Percentiles rank a stretch among this genome's conserved stretches.
Conservation (phyloP, 1,284 basidiomycete genomes). For the Leccinum huronense region DNA sequence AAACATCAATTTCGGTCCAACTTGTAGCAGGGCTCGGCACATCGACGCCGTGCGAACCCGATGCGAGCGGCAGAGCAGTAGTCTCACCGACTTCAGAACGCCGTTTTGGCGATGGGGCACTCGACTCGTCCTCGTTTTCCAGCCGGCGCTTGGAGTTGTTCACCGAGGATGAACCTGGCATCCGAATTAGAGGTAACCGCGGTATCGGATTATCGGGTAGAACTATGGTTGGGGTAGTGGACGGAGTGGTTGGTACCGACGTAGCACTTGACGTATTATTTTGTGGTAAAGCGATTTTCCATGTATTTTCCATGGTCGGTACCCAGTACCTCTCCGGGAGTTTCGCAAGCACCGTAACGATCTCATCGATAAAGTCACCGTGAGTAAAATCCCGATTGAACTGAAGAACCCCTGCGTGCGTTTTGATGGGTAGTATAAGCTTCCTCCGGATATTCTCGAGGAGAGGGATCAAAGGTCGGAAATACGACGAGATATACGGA, state of each 20-base stretch:
- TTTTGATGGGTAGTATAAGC: conserved; percentile 1
- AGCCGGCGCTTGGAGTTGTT: not conserved
- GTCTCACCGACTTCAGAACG: not conserved
- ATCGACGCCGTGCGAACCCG: not conserved
- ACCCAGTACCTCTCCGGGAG: not conserved
- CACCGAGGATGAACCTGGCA: not conserved
- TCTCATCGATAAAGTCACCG: not conserved
- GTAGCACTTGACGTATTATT: not conserved
- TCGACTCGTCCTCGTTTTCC: not conserved
- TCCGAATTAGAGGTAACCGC: not conserved
- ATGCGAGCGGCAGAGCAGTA: not conserved
- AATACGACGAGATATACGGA: not conserved
- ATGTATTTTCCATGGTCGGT: not conserved
- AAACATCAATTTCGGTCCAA: not conserved
- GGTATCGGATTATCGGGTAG: not conserved
- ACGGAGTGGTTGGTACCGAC: not conserved
- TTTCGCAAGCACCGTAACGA: not conserved
- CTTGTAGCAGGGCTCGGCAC: not conserved
- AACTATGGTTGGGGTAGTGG: not conserved
- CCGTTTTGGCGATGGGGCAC: not conserved
- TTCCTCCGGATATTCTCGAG: not conserved
- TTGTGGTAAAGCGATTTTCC: not conserved
- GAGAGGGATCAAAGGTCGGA: not conserved
- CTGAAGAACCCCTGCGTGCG: not conserved
- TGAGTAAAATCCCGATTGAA: not conserved